Percentiles rank a stretch among this genome's conserved stretches.
phyloP scores from a whole-genome alignment of 768 basidiomycete species.

The Dentipellis fragilis region DNA sequence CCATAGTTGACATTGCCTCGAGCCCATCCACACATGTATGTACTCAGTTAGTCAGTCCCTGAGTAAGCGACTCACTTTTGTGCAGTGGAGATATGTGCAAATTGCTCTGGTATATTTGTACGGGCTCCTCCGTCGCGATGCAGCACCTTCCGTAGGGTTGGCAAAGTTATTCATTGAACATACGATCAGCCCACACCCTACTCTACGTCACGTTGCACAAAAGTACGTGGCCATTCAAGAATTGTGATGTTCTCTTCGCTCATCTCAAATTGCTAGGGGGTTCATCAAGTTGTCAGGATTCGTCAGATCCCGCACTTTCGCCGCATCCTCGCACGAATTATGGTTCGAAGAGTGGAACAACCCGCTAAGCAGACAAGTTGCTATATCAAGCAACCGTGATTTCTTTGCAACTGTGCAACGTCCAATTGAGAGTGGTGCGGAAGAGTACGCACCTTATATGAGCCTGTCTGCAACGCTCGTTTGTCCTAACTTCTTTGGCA shows the following conservation, averaged over 20 bases:
- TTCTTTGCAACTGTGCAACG: conserved; percentile 37
- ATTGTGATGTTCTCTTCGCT: conserved; percentile 1
- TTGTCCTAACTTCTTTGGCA: conserved; percentile 8
- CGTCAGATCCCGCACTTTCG: conserved; percentile 70
- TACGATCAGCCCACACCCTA: conserved; percentile 59
- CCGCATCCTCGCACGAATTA: conserved; percentile 49
- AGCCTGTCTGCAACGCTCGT: background rate
- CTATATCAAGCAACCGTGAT: conserved; percentile 34
- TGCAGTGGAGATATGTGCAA: conserved; percentile 79
- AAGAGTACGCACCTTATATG: conserved; percentile 4
- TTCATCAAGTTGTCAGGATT: conserved; percentile 55
- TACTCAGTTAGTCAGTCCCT: conserved; percentile 8
- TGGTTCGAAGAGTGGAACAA: conserved; percentile 69
- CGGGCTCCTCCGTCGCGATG: conserved; percentile 56
- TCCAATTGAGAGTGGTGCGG: conserved; percentile 6
- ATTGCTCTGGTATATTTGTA: conserved; percentile 54
- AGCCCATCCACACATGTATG: conserved; percentile 65
- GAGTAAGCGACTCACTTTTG: background rate
- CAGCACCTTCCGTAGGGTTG: conserved; percentile 38
- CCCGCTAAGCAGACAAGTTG: conserved; percentile 40
- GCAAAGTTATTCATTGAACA: conserved; percentile 58
- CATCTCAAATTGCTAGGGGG: conserved; percentile 32
- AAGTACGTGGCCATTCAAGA: conserved; percentile 29
- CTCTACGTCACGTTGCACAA: conserved; percentile 55
- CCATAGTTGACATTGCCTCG: conserved; percentile 50